Evolutionary conservation across 192 early-diverging fungal species (phyloP), one percentile per base, ranked within the genome.

Genomic region (Fimicolochytrium jonesii): DNA sequence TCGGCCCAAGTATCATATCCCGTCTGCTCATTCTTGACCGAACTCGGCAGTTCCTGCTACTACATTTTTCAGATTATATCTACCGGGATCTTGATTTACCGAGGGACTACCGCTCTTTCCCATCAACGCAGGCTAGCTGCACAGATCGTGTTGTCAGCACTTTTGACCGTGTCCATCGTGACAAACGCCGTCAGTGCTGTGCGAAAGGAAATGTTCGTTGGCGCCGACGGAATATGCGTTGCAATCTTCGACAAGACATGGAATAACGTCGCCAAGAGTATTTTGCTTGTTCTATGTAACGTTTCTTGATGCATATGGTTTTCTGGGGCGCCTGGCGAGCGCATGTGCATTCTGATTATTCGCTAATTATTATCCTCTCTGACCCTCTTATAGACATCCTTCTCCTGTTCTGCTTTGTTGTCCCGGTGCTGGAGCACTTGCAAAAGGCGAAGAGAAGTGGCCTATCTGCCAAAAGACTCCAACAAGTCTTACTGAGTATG

Each of bases 41-140:
- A 59, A 20, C 31, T 59, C 18, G 56, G 5, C 2, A 15, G 6
- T 3, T 45, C 56, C 22, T 59, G 56, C 28, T 59, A 59, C 39
- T 59, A 59, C 42, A 30, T 59, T 1, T 59, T 59, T 25, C 56
- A 59, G 30, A 59, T 59, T 15, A 4, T 59, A 10, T 59, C 55
- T 23, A 20, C 55, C 32, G 36, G 9, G 2, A 59, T 59, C n/a
- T 28, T 30, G 6, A 59, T 59, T 3, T 59, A 59, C 30, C 56
- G 56, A 5, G 56, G 41, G 2, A 59, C 56, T 3, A 41, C 36
- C 25, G 9, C 45, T 44, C 25, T 59, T 3, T 39, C 56, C 2
- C 22, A 4, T 3, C 4, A 28, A n/a, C n/a, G 6, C 4, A 41
- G 4, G 18, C 15, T 4, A 2, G 10, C 45, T 2, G 20, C 11